phyloP scores from a whole-genome alignment of 202 grass and related monocot genomes.

The Setaria viridis region DNA sequence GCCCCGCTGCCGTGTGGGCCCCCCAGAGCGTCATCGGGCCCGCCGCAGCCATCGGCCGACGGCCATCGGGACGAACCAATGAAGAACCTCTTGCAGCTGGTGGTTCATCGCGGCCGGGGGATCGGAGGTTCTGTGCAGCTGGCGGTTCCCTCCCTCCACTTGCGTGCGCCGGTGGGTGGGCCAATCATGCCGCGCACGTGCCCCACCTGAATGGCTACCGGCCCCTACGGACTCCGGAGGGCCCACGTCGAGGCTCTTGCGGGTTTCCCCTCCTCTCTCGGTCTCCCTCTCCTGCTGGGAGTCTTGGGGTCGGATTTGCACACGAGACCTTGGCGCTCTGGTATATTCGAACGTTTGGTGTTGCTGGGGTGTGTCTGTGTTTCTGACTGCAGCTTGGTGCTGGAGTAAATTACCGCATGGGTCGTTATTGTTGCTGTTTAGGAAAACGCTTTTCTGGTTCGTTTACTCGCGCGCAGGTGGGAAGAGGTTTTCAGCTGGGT shows the following conservation, averaged over 20 bases:
- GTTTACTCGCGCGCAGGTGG: too few species aligned
- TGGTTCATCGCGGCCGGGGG: neutral
- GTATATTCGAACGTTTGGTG: neutral
- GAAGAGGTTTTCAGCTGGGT: too few species aligned
- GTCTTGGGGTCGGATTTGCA: neutral
- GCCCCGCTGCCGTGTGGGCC: conserved; percentile 13
- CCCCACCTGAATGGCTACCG: neutral
- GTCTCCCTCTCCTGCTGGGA: too few species aligned
- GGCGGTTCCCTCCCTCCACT: neutral
- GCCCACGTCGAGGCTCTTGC: neutral
- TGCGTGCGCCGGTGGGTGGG: neutral
- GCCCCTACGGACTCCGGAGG: neutral
- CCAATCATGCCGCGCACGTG: conserved; percentile 38
- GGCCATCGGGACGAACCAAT: too few species aligned
- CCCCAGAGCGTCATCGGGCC: neutral
- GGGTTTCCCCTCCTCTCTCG: too few species aligned
- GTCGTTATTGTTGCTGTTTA: too few species aligned
- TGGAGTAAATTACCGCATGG: too few species aligned
- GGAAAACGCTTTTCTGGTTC: too few species aligned
- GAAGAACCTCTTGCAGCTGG: too few species aligned
- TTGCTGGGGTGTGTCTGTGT: too few species aligned
- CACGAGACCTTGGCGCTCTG: neutral
- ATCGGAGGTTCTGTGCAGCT: neutral
- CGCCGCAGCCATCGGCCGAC: neutral
- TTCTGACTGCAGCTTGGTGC: too few species aligned